Percentiles rank a stretch among this genome's conserved stretches.
Conservation (phyloP, 345 rosid species). For the Gossypium australe region DNA sequence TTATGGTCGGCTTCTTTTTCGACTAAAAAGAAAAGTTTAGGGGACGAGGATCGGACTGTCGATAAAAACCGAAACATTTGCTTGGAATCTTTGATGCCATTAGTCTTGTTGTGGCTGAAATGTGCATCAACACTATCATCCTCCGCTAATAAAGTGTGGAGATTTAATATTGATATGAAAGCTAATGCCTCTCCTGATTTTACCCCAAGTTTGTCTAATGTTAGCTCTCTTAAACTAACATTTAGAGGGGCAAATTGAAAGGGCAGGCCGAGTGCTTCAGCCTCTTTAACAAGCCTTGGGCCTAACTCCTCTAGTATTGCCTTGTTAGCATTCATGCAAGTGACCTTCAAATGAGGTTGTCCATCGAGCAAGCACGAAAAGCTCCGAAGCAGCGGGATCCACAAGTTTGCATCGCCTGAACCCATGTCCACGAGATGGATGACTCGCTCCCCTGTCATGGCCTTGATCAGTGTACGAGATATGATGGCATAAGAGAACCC, state of each 20-base stretch:
- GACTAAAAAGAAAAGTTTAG: conserved; percentile 29
- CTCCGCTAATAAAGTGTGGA: conserved; percentile 39
- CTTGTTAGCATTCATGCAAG: conserved; percentile 23
- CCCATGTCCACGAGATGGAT: conserved; percentile 49
- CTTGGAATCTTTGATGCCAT: conserved; percentile 28
- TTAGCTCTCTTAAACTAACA: conserved; percentile 27
- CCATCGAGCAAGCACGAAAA: conserved; percentile 21
- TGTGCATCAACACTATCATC: conserved; percentile 46
- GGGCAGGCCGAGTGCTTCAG: conserved; percentile 27
- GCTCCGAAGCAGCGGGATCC: conserved; percentile 35
- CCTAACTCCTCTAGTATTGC: conserved; percentile 31
- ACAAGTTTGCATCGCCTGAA: conserved; percentile 31
- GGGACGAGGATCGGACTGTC: conserved; percentile 28
- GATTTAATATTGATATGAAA: conserved; percentile 38
- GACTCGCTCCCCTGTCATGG: conserved; percentile 23
- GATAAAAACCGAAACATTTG: conserved; percentile 30
- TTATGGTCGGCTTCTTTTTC: conserved; percentile 52
- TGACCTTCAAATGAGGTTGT: conserved; percentile 37
- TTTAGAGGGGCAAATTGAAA: conserved; percentile 43
- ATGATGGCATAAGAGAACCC: conserved; percentile 27
- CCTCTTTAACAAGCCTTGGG: conserved; percentile 37
- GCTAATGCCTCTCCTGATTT: conserved; percentile 41
- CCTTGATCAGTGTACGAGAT: conserved; percentile 18
- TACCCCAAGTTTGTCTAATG: conserved; percentile 26
- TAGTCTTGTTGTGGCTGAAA: conserved; percentile 26